Evolutionary conservation across 768 basidiomycete species (phyloP), one percentile per base, ranked within the genome.

Genomic region (Russula sp.): DNA sequence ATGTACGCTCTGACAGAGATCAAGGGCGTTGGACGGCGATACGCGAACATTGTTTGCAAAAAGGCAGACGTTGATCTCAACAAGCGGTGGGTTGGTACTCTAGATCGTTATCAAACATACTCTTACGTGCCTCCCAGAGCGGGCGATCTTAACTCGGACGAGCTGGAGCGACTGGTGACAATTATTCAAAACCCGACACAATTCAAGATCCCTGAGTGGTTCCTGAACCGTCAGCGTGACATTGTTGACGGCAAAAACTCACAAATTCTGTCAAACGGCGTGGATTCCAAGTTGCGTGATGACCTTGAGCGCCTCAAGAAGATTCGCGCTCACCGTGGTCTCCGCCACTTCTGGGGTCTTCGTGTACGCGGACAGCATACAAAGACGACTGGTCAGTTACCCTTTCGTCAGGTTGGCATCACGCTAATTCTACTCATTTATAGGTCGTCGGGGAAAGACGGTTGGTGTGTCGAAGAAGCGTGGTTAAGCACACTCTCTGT

Each of bases 1-100:
- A 98, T 94, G 91, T 98, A 94, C 77, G 96, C 97, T 73, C 77
- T 98, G 82, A 98, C 97, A 54, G 97, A 99, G 83, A 99, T 99
- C 84, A 98, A 98, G 84, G 97, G 97, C 86, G 97, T 99, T 66
- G 97, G 97, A 73, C 89, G 97, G 69, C 90, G 97, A 59, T 99
- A 98, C 80, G 88, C 97, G 75, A 98, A 98, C 81, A 79, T 98
- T 73, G 96, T 98, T 71, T 98, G 97, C 87, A 98, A 98, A 81
- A 99, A 99, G 83, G 97, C 97, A 67, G 97, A 98, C 80, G 93
- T 99, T 48, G 96, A 98, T 75, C 85, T 99, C 66, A 93, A 85
- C 83, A 99, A 99, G 81, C 92, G 97, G 97, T 98, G 73, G 66
- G 89, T 77, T 22, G 9, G 20, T 16, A 18, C 2, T 57, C 30